These are phyloP conservation scores for Boletus edulis DNA, from an alignment of 768 basidiomycete genomes.

Conservation along the genomic window DNA sequence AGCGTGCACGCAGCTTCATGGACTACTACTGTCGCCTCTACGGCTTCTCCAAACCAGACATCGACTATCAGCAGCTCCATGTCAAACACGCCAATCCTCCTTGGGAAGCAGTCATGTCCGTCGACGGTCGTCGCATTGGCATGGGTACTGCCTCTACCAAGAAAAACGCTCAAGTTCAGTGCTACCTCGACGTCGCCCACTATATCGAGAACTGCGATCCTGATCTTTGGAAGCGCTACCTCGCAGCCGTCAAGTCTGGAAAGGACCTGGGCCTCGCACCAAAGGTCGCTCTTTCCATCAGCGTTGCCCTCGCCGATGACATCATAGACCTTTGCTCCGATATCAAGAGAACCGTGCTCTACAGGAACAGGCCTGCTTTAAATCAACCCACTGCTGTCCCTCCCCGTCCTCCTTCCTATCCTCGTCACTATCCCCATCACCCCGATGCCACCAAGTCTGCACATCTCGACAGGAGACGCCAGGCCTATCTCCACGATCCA, in stretches of 20 bases:
- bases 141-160: slow-evolving; percentile 68
- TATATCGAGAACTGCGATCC: slow-evolving; percentile 87
- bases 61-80: slow-evolving; percentile 47
- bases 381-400: slow-evolving; percentile 5
- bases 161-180: slow-evolving; percentile 66
- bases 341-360: slow-evolving; percentile 61
- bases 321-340: slow-evolving; percentile 70
- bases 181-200: slow-evolving; percentile 83
- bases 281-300: slow-evolving; percentile 63
- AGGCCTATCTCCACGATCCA: slow-evolving; percentile 62
- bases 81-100: slow-evolving; percentile 18
- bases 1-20: slow-evolving; percentile 85
- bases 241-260: slow-evolving; percentile 57
- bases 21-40: slow-evolving; percentile 90
- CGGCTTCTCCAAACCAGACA: slow-evolving; percentile 68
- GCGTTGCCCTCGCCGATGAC: slow-evolving; percentile 60
- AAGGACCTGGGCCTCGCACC: slow-evolving; percentile 72
- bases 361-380: slow-evolving; percentile 56
- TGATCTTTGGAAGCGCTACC: slow-evolving; percentile 73
- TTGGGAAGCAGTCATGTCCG: slow-evolving; percentile 78
- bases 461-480: slow-evolving; percentile 49
- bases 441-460: slow-evolving; percentile 53
- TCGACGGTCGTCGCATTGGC: slow-evolving; percentile 79
- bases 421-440: slow-evolving; percentile 29
- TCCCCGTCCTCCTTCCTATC: slow-evolving; percentile 15